Base-by-base conservation (phyloP, 805 yeast species). In the Candida ovalis region DNA sequence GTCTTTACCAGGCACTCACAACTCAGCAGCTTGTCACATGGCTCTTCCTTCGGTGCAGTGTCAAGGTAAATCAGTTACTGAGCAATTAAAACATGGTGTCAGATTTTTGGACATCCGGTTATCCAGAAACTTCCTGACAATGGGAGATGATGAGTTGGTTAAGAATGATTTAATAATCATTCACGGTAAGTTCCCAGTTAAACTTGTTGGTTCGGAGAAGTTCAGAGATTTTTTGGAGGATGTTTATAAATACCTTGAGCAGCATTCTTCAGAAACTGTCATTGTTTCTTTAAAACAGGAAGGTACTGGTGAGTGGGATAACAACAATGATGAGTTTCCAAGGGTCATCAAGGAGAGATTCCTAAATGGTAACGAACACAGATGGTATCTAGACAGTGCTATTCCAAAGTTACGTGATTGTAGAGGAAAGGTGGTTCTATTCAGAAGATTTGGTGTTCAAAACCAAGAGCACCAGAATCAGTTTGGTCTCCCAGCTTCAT, bases 1-100 rank as follows among this genome's bases (percentile, higher is more conserved):
- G 45, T 71, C 91, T 0, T 71, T 86, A 44, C 90, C 92, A 9
- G 94, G 94, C n/a, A 86, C 92, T n/a, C 94, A 86, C 68, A 86
- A 86, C 62, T 75, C 88, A 38, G 88, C 86, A 13, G 92, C 92
- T 5, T 80, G 77, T 56, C 82, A 83, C 61, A 51, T 76, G 7
- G 84, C 91, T 2, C 67, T 84, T 41, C 92, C 92, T 25, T 80
- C 88, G 0, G 91, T 86, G 27, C 84, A 81, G 61, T 86, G 94
- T 63, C 94, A 86, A 63, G 85, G 80, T 17, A 77, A 72, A 7
- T 64, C 80, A 1, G 72, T 86, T 43, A 64, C 74, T 2, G 79
- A 77, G 2, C 94, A 86, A 65, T 75, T 86, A 68, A 66, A 76
- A 45, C 72, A 86, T 56, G 94, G 94, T 13, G 84, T 86, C n/a